Base-by-base conservation (phyloP, 2,329 filamentous ascomycete genomes). In the Botrytis sinoallii region DNA sequence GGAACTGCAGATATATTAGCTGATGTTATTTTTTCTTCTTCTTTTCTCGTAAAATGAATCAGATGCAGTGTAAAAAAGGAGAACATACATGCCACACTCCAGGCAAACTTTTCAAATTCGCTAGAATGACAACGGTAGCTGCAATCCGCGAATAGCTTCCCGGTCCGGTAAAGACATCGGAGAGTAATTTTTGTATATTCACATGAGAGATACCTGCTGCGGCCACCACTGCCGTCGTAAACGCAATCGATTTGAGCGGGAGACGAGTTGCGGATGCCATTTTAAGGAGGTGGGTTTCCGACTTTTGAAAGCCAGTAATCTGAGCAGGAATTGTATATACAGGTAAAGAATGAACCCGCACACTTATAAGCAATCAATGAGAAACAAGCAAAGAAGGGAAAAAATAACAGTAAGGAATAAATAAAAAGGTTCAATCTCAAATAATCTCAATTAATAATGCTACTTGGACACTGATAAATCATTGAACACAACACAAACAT, bases 61-160 rank as follows among this genome's bases (percentile, higher is more conserved):
- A 65, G 10, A 20, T 22, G n/a, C 22, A 55, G 40, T 29, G 44
- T 6, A 29, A 44, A 48, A 73, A 29, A 46, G 40, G 55, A 40
- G 69, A 55, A 84, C 86, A 65, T 84, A 88, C 86, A 83, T 90
- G 88, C 89, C 89, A 91, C 25, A 88, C 84, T 46, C 87, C 85
- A 0, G 89, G 89, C 1, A 89, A 77, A 72, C 85, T 88, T 81
- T 91, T 91, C 76, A 89, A 75, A 76, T 90, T 91, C 29, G 84
- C 76, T 25, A 88, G 72, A 10, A 85, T 81, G 69, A 87, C 80
- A 7, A 84, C 44, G 6, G 84, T 42, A 14, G 77, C 76, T 16
- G 77, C 66, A 55, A 80, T 80, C 38, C 80, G 75, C 3, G 78
- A 80, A 57, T 79, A 78, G 42, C 74, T 79, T 4, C 79, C 80